These are phyloP conservation scores for Stromatinia cepivora DNA, from an alignment of 2,329 filamentous ascomycete genomes.

Conservation along the genomic window DNA sequence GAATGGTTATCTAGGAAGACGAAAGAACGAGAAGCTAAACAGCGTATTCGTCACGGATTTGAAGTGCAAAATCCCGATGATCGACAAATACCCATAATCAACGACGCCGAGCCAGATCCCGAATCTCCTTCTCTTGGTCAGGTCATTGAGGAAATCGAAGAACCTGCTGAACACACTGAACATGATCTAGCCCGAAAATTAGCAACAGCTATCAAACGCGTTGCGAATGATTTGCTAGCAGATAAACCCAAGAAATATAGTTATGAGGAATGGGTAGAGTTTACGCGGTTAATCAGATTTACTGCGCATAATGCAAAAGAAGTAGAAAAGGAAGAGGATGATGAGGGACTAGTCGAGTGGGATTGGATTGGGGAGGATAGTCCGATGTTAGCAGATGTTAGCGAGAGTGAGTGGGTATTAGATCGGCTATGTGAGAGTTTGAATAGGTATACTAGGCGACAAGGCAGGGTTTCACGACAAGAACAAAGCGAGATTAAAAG, in stretches of 20 bases:
- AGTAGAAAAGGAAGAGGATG: conserved; percentile 49
- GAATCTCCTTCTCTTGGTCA: conserved; percentile 15
- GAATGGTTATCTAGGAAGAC: conserved; percentile 44
- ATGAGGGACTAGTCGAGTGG: conserved; percentile 64
- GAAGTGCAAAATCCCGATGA: conserved; percentile 41
- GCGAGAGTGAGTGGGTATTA: conserved; percentile 67
- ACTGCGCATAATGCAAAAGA: conserved; percentile 42
- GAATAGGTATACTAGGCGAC: conserved; percentile 42
- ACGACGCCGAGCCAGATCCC: conserved; percentile 4
- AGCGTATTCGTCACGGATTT: conserved; percentile 44
- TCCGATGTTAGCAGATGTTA: conserved; percentile 62
- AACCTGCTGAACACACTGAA: conserved; percentile 41
- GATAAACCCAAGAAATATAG: conserved; percentile 53
- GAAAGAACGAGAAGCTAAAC: conserved; percentile 44
- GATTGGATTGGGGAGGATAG: conserved; percentile 72
- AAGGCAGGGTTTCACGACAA: conserved; percentile 32
- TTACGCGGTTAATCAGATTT: conserved; percentile 63
- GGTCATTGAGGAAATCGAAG: conserved; percentile 42
- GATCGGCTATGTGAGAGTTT: conserved; percentile 66
- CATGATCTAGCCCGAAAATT: conserved; percentile 56
- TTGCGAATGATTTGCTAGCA: conserved; percentile 54
- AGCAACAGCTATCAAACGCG: conserved; percentile 55
- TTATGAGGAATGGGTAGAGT: conserved; percentile 70
- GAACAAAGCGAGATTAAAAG: background rate
- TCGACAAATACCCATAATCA: conserved; percentile 26